These are phyloP conservation scores for Cladochytrium replicatum DNA, from an alignment of 192 early-diverging fungal species.

Conservation along the genomic window DNA sequence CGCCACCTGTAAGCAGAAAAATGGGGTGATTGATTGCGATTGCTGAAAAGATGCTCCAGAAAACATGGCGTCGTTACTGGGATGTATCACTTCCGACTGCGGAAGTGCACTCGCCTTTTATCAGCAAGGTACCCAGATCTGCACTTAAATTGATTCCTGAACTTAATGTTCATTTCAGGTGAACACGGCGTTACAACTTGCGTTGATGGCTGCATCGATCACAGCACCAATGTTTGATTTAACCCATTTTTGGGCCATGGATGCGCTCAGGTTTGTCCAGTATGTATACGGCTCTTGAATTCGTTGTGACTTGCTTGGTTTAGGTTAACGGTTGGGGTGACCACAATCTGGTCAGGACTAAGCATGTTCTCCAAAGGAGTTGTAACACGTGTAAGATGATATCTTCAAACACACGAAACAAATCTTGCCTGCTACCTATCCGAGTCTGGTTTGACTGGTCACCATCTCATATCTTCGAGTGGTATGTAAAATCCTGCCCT, in stretches of 20 bases:
- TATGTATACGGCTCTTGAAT: not conserved
- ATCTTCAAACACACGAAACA: too few relatives aligned
- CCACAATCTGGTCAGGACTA: constrained; percentile 80
- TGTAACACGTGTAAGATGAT: too few relatives aligned
- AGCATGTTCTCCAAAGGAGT: too few relatives aligned
- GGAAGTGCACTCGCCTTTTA: constrained; percentile 77
- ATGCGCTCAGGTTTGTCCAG: constrained; percentile 1
- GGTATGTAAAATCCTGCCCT: too few relatives aligned
- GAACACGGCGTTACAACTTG: constrained; percentile 81
- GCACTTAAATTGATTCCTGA: constrained; percentile 1
- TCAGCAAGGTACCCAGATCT: constrained; percentile 62
- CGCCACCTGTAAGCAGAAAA: constrained; percentile 54
- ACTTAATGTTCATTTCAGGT: constrained; percentile 23
- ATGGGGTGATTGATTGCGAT: not conserved
- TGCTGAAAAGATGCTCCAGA: constrained; percentile 18
- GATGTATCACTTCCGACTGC: constrained; percentile 83
- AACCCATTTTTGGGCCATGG: constrained; percentile 4
- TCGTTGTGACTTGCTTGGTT: not conserved
- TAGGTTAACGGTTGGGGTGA: constrained; percentile 59
- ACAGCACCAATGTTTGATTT: constrained; percentile 63
- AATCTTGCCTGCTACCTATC: too few relatives aligned
- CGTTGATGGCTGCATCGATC: constrained; percentile 65
- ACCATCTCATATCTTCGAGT: too few relatives aligned
- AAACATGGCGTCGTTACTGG: constrained; percentile 75
- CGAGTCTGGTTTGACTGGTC: too few relatives aligned